Base-by-base conservation (phyloP, 345 rosid genomes). In the Aquilaria yunnanensis region DNA sequence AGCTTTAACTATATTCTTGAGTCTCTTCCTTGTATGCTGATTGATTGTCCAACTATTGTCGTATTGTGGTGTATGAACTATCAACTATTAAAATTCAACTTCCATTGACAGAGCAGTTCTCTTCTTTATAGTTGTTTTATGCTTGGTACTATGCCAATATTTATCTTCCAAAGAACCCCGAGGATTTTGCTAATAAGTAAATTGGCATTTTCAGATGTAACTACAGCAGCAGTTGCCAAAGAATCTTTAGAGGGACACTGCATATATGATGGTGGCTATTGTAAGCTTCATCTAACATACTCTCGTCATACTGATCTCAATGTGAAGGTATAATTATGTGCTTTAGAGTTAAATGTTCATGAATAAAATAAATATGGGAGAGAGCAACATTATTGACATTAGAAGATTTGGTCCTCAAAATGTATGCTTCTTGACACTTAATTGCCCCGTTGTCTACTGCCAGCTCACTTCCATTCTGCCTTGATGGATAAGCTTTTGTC, bases 301-400 rank as follows among this genome's bases (percentile, higher is more conserved):
- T 90, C 99, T 90, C 96, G 97, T 94, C 99, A 94, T 94, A 90
- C 97, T 94, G 99, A 94, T 90, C 99, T 94, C 87, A 94, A 90
- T 90, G 90, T 94, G 62, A 94, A 94, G 99, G 96, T 94, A 94
- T 84, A 83, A 74, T 81, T 75, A 75, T 75, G 71, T 79, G 84
- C 62, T 78, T 82, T 85, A 73, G 82, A 77, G 76, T 82, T 82
- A 63, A 5, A 75, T 74, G 73, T 81, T 73, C 63, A 74, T 77
- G 83, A 72, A 77, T 72, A 67, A 65, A 65, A 75, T 60, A 50
- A 54, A 56, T 53, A 61, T 59, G 45, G 68, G 72, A 75, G 70
- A 70, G 68, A 69, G 52, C 43, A 9, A 37, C 43, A 65, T 74
- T 57, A 62, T 64, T 62, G 76, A 75, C 70, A 67, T 65, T 60